Conservation (phyloP, 768 basidiomycete genomes). For the Rhodosporidiobolus sp. region DNA sequence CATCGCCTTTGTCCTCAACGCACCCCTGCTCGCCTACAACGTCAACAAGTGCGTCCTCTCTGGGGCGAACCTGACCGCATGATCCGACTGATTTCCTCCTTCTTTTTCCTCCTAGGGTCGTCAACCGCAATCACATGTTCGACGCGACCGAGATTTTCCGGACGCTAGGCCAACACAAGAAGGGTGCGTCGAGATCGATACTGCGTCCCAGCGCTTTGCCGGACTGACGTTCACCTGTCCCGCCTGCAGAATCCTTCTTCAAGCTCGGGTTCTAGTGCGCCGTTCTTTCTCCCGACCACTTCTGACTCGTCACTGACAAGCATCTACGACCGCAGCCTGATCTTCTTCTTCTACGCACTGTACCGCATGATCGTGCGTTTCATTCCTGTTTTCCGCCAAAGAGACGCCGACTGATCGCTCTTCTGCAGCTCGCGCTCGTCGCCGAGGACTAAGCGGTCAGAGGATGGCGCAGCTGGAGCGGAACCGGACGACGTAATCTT, state of each 20-base stretch:
- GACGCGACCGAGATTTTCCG: conserved; percentile 99
- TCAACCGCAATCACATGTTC: conserved; percentile 93
- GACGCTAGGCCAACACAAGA: conserved; percentile 87
- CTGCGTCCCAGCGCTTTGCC: conserved; percentile 84
- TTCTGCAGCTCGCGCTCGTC: conserved; percentile 44
- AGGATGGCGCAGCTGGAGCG: neutral
- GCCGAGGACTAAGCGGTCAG: conserved; percentile 42
- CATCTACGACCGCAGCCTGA: conserved; percentile 29
- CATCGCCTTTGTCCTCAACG: conserved; percentile 85
- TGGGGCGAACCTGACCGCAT: too few species aligned
- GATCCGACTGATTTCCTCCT: too few species aligned
- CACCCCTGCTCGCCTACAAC: conserved; percentile 80
- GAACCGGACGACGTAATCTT: neutral
- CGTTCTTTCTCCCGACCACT: neutral
- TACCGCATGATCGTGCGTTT: conserved; percentile 40
- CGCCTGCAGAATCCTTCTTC: conserved; percentile 54
- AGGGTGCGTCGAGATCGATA: conserved; percentile 51
- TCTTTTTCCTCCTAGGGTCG: conserved; percentile 65
- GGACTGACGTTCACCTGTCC: conserved; percentile 54
- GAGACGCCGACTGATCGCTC: neutral
- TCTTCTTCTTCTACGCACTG: conserved; percentile 48
- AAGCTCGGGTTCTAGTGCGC: conserved; percentile 34
- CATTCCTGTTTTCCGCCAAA: neutral
- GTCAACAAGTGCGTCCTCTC: conserved; percentile 75
- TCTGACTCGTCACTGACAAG: neutral